phyloP scores from a whole-genome alignment of 176 grass and related monocot genomes.

The Oryza meridionalis region DNA sequence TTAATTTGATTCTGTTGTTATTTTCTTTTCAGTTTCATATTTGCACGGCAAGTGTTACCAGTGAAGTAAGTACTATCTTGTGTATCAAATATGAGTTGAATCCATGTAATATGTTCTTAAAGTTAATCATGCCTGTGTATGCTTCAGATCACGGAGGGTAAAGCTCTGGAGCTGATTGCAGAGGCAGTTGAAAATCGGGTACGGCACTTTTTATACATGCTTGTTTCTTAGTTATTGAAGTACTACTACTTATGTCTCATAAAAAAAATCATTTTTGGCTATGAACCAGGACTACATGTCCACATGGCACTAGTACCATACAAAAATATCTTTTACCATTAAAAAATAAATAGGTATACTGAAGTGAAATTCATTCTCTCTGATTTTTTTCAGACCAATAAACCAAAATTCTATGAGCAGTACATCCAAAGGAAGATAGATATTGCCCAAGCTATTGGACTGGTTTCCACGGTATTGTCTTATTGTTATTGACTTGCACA shows the following conservation, averaged over 20 bases:
- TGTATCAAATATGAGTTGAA: background rate
- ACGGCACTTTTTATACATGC: background rate
- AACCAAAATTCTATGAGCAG: slow-evolving; percentile 26
- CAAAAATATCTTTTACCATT: background rate
- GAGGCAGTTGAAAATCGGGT: slow-evolving; percentile 22
- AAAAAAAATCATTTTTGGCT: too few relatives aligned
- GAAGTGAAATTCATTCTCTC: background rate
- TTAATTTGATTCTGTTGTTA: background rate
- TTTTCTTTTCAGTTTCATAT: slow-evolving; percentile 28
- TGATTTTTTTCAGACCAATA: background rate
- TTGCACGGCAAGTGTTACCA: slow-evolving; percentile 28
- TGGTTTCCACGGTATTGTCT: slow-evolving; percentile 28
- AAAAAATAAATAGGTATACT: background rate
- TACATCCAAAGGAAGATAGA: slow-evolving; percentile 35
- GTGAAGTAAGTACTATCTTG: slow-evolving; percentile 29
- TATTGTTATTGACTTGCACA: background rate
- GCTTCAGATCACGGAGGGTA: slow-evolving; percentile 29
- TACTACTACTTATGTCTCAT: too few relatives aligned
- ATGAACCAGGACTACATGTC: too few relatives aligned
- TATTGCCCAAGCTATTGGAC: slow-evolving; percentile 4
- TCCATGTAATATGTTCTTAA: slow-evolving; percentile 3
- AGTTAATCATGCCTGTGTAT: background rate
- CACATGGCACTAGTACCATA: too few relatives aligned
- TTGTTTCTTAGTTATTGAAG: background rate
- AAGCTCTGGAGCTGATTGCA: background rate